A percentile compares a stretch with the other conserved stretches of the same genome.
Conservation (phyloP, 1,284 basidiomycete species). For the Puccinia novopanici region DNA sequence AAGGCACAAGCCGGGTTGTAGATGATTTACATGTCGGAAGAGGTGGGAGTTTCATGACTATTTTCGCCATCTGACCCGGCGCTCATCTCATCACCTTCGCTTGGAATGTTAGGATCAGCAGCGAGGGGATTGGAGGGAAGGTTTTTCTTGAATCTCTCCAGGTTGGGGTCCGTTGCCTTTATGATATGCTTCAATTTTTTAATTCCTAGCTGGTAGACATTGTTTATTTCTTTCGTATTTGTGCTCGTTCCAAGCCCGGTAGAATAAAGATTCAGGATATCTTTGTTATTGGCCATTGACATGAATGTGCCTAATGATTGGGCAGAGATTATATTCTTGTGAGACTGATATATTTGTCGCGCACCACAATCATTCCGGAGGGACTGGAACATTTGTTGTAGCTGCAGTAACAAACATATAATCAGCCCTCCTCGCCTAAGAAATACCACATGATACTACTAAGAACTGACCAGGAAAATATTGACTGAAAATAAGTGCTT, state of each 20-base stretch:
- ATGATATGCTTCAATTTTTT: background rate
- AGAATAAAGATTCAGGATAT: no score
- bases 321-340: background rate
- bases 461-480: background rate
- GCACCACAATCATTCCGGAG: constrained; percentile 2
- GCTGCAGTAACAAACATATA: background rate
- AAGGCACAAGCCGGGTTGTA: background rate
- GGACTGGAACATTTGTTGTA: background rate
- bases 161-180: no score
- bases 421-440: no score
- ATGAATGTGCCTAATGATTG: no score
- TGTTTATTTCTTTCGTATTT: background rate
- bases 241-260: no score
- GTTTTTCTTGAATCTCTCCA: background rate
- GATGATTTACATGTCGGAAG: no score
- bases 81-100: no score
- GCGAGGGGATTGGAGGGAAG: background rate
- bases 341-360: background rate
- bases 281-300: no score
- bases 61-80: background rate
- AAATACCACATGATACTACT: background rate
- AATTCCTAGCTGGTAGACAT: background rate
- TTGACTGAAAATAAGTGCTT: background rate
- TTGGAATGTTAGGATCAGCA: no score
- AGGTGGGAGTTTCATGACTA: background rate